These are phyloP conservation scores for Fusarium acutatum DNA, from an alignment of 2,329 filamentous ascomycete genomes.

Conservation along the genomic window DNA sequence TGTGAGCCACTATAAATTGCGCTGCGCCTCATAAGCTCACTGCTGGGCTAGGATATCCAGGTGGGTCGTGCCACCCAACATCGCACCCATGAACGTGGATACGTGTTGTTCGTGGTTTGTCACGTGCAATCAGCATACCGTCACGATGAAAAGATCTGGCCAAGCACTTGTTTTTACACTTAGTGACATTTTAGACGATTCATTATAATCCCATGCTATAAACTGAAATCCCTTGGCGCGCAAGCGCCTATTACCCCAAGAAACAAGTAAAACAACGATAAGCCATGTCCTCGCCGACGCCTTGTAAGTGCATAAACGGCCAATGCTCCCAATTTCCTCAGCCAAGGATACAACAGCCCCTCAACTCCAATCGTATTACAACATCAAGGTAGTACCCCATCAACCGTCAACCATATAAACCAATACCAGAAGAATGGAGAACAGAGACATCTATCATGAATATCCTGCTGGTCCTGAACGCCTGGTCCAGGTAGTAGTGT, in stretches of 20 bases:
- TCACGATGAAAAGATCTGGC: neutral
- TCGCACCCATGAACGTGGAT: constrained; percentile 12
- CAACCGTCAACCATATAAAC: constrained; percentile 32
- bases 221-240: constrained; percentile 36
- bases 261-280: constrained; percentile 24
- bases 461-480: constrained; percentile 37
- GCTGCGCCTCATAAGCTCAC: constrained; percentile 40
- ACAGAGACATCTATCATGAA: constrained; percentile 37
- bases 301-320: constrained; percentile 43
- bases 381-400: constrained; percentile 31
- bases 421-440: constrained; percentile 28
- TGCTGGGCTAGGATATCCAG: constrained; percentile 20
- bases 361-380: constrained; percentile 43
- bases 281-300: constrained; percentile 39
- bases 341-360: constrained; percentile 30
- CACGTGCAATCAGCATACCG: constrained; percentile 26
- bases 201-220: constrained; percentile 39
- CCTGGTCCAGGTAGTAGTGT: constrained; percentile 41
- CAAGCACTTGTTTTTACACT: neutral
- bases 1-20: constrained; percentile 35
- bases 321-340: constrained; percentile 36
- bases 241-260: constrained; percentile 32
- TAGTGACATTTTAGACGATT: constrained; percentile 29
- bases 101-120: constrained; percentile 10
- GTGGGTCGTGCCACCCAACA: constrained; percentile 18